Percentiles rank a stretch among this genome's conserved stretches.
phyloP scores from a whole-genome alignment of 495 filamentous ascomycete genomes.

The Daldinia caldariorum region DNA sequence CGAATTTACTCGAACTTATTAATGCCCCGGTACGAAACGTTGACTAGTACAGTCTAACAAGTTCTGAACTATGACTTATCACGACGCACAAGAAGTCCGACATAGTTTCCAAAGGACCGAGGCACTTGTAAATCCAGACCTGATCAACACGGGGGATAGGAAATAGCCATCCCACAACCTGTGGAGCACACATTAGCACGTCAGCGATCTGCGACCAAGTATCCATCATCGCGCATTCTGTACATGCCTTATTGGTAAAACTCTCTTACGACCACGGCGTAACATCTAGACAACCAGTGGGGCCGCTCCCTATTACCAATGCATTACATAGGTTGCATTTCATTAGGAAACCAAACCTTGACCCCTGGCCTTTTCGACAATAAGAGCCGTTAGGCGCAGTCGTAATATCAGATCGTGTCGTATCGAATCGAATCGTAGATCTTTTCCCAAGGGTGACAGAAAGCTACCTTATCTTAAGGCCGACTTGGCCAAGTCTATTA shows the following conservation, averaged over 20 bases:
- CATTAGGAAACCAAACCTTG: background rate
- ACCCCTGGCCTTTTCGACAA: conserved; percentile 16
- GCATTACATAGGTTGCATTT: conserved; percentile 9
- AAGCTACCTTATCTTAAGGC: background rate
- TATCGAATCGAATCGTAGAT: conserved; percentile 27
- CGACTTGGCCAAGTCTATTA: background rate
- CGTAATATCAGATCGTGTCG: conserved; percentile 11
- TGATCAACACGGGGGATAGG: background rate
- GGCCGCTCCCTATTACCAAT: conserved; percentile 28
- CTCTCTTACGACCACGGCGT: background rate
- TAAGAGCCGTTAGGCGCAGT: conserved; percentile 10
- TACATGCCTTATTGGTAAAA: conserved; percentile 23
- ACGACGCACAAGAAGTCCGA: background rate
- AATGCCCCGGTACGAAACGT: too few relatives aligned
- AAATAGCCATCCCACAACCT: background rate
- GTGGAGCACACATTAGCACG: conserved; percentile 16
- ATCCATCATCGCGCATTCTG: background rate
- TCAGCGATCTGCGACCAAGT: conserved; percentile 1
- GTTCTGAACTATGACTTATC: background rate
- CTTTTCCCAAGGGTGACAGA: conserved; percentile 3
- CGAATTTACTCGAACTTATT: background rate
- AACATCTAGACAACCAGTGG: conserved; percentile 21
- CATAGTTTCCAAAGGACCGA: background rate
- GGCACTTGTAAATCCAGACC: background rate
- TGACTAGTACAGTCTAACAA: background rate